A percentile compares a stretch with the other conserved stretches of the same genome.
Evolutionary conservation across 345 rosid genomes (phyloP).

Genomic region (Sisymbrium altissimum): DNA sequence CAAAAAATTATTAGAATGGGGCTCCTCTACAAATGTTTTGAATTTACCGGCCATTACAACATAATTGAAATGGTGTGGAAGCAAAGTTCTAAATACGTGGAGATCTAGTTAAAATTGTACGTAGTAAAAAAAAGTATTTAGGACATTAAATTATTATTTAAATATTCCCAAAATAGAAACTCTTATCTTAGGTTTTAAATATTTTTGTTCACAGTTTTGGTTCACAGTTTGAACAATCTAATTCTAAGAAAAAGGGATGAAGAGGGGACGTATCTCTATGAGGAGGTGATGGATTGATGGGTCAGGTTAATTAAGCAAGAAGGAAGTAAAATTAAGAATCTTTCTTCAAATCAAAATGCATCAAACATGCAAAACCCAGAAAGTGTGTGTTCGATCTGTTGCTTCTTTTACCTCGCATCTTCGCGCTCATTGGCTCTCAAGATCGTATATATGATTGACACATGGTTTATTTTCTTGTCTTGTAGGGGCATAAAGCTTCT

Average conservation of each 20-base stretch:
- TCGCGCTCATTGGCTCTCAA: conserved; percentile 26
- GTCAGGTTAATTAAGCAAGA: conserved; percentile 22
- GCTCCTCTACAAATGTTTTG: background rate
- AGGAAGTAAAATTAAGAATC: conserved; percentile 13
- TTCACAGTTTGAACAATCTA: background rate
- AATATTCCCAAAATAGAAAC: background rate
- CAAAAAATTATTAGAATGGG: background rate
- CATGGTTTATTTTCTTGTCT: conserved; percentile 21
- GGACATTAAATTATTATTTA: background rate
- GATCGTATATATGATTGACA: conserved; percentile 34
- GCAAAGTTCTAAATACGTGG: background rate
- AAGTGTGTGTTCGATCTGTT: conserved; percentile 27
- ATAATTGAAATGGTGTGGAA: background rate
- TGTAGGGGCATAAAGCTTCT: conserved; percentile 10
- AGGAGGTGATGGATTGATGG: background rate
- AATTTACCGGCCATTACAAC: background rate
- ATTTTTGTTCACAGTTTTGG: background rate
- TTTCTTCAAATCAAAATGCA: conserved; percentile 29
- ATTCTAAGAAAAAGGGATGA: background rate
- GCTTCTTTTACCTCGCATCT: conserved; percentile 22
- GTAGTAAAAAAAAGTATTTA: background rate
- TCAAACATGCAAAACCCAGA: conserved; percentile 18
- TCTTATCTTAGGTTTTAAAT: background rate
- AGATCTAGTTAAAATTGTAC: background rate
- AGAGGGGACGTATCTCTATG: background rate